Evolutionary conservation across 371 early-diverging fungal species (phyloP).

Genomic region (Catenaria anguillulae): DNA sequence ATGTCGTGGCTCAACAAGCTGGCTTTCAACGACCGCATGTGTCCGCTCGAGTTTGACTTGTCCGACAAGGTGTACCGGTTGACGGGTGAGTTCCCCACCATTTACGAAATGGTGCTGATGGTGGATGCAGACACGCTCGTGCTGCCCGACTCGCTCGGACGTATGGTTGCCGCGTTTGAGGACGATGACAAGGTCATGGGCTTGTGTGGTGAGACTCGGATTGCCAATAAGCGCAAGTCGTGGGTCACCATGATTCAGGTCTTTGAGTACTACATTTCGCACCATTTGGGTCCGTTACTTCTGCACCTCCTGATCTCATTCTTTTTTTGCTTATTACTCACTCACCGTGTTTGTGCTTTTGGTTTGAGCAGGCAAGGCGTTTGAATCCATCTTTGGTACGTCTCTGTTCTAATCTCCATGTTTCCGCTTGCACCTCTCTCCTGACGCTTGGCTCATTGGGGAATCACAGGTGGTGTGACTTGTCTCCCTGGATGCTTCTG

Average conservation of each 20-base stretch:
- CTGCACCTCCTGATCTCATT: too few relatives aligned
- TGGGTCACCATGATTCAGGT: constrained; percentile 57
- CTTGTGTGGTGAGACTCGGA: constrained; percentile 35
- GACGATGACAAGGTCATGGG: constrained; percentile 32
- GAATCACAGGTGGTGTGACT: constrained; percentile 55
- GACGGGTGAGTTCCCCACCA: constrained; percentile 55
- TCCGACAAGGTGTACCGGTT: constrained; percentile 15
- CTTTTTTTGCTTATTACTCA: too few relatives aligned
- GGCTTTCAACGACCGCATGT: constrained; percentile 25
- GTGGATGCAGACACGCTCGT: constrained; percentile 26
- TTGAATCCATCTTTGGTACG: constrained; percentile 62
- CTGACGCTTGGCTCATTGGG: too few relatives aligned
- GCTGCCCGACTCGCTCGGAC: constrained; percentile 12
- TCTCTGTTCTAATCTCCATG: too few relatives aligned
- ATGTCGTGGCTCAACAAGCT: constrained; percentile 32
- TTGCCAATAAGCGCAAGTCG: constrained; percentile 34
- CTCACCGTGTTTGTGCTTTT: too few relatives aligned
- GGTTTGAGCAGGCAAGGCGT: constrained; percentile 28
- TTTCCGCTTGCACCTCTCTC: too few relatives aligned
- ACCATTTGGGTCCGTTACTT: too few relatives aligned
- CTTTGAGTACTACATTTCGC: constrained; percentile 53
- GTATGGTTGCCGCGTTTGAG: constrained; percentile 16
- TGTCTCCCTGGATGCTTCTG: constrained; percentile 41
- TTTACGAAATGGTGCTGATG: constrained; percentile 22
- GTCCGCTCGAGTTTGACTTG: constrained; percentile 29